Evolutionary conservation across 2,329 filamentous ascomycete species (phyloP).

Genomic region (Aspergillus cejpii): DNA sequence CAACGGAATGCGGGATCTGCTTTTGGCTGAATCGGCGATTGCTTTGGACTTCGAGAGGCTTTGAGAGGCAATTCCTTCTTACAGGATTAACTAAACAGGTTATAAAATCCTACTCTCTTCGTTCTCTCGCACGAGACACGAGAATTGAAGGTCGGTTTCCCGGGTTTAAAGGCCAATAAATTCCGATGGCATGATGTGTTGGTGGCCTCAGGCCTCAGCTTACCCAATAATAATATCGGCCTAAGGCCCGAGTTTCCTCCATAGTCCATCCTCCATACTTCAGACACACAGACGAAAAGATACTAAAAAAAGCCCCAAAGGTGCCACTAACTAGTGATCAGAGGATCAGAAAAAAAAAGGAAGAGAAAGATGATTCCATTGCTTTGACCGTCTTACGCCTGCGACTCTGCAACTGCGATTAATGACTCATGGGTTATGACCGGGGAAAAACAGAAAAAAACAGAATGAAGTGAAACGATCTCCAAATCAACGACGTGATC

Average conservation of each 20-base stretch:
- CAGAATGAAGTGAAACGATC: background rate
- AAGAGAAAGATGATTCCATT: background rate
- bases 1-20: constrained; percentile 20
- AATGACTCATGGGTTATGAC: background rate
- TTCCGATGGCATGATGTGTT: background rate
- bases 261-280: too few relatives aligned
- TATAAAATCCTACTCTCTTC: too few relatives aligned
- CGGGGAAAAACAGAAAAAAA: background rate
- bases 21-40: constrained; percentile 8
- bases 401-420: background rate
- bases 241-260: too few relatives aligned
- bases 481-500: constrained; percentile 30
- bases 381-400: background rate
- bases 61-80: too few relatives aligned
- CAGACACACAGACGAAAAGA: too few relatives aligned
- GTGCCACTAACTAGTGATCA: background rate
- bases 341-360: background rate
- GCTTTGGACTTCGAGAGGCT: too few relatives aligned
- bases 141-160: background rate
- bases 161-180: background rate
- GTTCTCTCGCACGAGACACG: background rate
- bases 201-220: too few relatives aligned
- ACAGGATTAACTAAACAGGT: too few relatives aligned
- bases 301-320: too few relatives aligned
- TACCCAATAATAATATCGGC: too few relatives aligned